phyloP scores from a whole-genome alignment of 345 rosid genomes.

The Laguncularia racemosa region DNA sequence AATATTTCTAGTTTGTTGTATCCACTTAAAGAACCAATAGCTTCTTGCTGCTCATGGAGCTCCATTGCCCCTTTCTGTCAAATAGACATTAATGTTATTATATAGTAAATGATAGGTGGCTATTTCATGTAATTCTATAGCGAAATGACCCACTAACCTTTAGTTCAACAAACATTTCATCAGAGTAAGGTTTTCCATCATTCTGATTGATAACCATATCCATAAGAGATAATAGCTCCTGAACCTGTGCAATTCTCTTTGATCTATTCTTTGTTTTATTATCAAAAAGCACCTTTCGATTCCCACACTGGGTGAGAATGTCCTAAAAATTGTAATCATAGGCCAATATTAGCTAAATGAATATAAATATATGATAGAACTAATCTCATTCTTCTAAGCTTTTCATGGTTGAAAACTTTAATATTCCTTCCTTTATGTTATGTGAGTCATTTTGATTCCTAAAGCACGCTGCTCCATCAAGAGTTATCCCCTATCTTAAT shows the following conservation, averaged over 20 bases:
- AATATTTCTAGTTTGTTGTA: conserved; percentile 43
- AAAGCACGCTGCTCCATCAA: too few relatives aligned
- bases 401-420: too few relatives aligned
- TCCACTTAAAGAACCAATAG: conserved; percentile 54
- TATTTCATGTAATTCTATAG: neutral
- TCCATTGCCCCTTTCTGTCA: conserved; percentile 57
- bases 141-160: conserved; percentile 29
- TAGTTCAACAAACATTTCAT: conserved; percentile 62
- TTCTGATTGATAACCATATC: conserved; percentile 39
- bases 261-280: conserved; percentile 63
- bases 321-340: conserved; percentile 31
- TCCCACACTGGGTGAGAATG: conserved; percentile 44
- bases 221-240: conserved; percentile 59
- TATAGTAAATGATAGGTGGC: neutral
- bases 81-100: neutral
- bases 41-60: conserved; percentile 55
- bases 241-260: conserved; percentile 51
- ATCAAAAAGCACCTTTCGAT: conserved; percentile 60
- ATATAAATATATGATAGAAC: too few relatives aligned
- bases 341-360: neutral
- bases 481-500: too few relatives aligned
- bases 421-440: too few relatives aligned
- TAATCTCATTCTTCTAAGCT: too few relatives aligned
- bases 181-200: conserved; percentile 68
- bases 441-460: too few relatives aligned